Percentiles rank a stretch among this genome's conserved stretches.
These are phyloP conservation scores for Kurtzmaniella quercitrusa DNA, from an alignment of 1,139 yeast species.

Conservation along the genomic window DNA sequence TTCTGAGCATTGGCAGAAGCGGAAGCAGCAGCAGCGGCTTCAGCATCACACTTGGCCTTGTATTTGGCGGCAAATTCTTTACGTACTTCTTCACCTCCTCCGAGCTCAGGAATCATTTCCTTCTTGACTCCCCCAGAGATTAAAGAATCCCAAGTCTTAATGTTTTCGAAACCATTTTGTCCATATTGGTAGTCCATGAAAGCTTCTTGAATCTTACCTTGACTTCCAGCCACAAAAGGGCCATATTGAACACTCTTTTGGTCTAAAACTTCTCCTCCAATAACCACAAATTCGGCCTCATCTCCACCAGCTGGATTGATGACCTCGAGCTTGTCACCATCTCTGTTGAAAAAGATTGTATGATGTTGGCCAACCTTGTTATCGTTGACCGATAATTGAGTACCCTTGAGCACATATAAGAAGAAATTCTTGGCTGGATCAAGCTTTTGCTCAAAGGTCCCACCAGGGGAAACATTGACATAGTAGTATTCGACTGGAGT, in stretches of 20 bases:
- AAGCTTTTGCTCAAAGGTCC: constrained; percentile 57
- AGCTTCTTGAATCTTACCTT: constrained; percentile 61
- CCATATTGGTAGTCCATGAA: constrained; percentile 67
- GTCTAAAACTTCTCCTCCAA: constrained; percentile 75
- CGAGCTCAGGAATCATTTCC: constrained; percentile 39
- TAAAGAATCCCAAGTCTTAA: constrained; percentile 63
- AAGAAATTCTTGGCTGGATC: constrained; percentile 68
- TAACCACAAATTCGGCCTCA: constrained; percentile 55
- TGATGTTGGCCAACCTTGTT: constrained; percentile 42
- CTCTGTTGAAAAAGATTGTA: constrained; percentile 61
- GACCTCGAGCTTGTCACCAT: constrained; percentile 58
- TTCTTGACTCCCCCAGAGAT: constrained; percentile 59
- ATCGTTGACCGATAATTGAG: constrained; percentile 42
- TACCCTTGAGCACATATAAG: constrained; percentile 66
- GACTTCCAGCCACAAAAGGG: constrained; percentile 75
- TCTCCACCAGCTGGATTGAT: constrained; percentile 35
- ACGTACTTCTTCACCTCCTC: constrained; percentile 33
- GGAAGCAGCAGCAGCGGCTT: background rate
- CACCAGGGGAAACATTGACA: constrained; percentile 64
- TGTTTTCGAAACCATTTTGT: constrained; percentile 70
- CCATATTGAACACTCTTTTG: constrained; percentile 87
- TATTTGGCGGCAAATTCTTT: constrained; percentile 1
- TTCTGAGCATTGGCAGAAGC: background rate
- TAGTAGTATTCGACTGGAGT: constrained; percentile 82
- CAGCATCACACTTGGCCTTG: constrained; percentile 3